Evolutionary conservation across 352 stramenopile species (phyloP), one percentile per base, ranked within the genome.

Genomic region (Pythium monospermum): DNA sequence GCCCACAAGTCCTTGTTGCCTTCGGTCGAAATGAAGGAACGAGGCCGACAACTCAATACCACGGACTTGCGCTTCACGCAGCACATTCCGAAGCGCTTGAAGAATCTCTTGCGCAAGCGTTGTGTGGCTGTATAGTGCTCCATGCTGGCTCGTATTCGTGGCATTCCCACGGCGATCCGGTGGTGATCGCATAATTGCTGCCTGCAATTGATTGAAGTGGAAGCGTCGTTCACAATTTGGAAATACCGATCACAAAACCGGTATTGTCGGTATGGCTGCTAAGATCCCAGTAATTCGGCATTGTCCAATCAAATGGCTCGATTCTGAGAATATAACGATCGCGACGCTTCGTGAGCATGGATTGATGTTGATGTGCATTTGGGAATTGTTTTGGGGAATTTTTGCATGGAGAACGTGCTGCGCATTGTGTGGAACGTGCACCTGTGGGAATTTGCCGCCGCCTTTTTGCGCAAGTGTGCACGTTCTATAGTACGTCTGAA

Each of bases 21-120:
- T 47, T 8, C 69, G 71, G 43, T 83, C 73, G 32, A 87, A 87
- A 53, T 87, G 76, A 10, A 64, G 53, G 32, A 78, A 87, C 23
- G 73, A 83, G 23, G 74, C 64, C 6, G 54, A 65, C 8, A 85
- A 49, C 12, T 66, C 62, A 12, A 87, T 70, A 21, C 73, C 76
- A 12, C 76, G 76, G 16, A 42, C 57, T 27, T 67, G 54, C 28
- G 76, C 73, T 46, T 85, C 76, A 0, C 28, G 51, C 10, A 87
- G 59, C 30, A 87, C 73, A 21, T 71, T 59, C n/a, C 39, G 18
- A 11, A 87, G 70, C n/a, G 66, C 60, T 15, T 58, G 46, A 0
- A 88, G 50, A 6, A 79, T 56, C 43, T 18, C 21, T 8, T 10
- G 6, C 7, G 16, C 37, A 11, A 8, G 37, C 28, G 26, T 7